Evolutionary conservation across 345 rosid species (phyloP).

Genomic region (Garcia nutans): DNA sequence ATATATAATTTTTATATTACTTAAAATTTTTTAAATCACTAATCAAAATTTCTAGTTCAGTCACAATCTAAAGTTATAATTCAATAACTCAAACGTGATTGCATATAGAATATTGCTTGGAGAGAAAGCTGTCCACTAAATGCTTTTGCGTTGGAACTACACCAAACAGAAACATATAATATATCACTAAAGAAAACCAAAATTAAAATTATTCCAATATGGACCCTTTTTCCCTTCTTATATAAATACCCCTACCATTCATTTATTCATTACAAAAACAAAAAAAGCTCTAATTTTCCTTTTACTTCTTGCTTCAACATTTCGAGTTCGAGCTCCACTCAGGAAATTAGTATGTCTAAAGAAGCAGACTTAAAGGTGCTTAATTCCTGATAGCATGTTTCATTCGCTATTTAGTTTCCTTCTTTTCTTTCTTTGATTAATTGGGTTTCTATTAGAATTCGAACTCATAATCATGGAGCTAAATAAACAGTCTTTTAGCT

Average conservation of each 20-base stretch:
- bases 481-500: no score
- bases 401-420: background rate
- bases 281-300: background rate
- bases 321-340: background rate
- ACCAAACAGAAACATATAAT: background rate
- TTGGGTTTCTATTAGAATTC: no score
- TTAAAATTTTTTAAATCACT: no score
- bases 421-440: background rate
- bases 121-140: constrained; percentile 36
- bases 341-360: constrained; percentile 40
- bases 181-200: no score
- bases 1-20: no score
- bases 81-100: background rate
- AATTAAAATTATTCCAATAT: constrained; percentile 10
- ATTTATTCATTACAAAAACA: constrained; percentile 5
- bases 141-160: constrained; percentile 44
- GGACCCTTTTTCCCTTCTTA: constrained; percentile 13
- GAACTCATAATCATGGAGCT: no score
- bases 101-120: constrained; percentile 29
- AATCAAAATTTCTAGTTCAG: no score
- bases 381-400: background rate
- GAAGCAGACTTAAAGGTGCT: constrained; percentile 47
- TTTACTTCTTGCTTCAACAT: background rate
- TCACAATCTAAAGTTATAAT: no score
- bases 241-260: constrained; percentile 37